Percentiles rank a stretch among this genome's conserved stretches.
These are phyloP conservation scores for Capillidium heterosporum DNA, from an alignment of 371 early-diverging fungal species.

Conservation along the genomic window DNA sequence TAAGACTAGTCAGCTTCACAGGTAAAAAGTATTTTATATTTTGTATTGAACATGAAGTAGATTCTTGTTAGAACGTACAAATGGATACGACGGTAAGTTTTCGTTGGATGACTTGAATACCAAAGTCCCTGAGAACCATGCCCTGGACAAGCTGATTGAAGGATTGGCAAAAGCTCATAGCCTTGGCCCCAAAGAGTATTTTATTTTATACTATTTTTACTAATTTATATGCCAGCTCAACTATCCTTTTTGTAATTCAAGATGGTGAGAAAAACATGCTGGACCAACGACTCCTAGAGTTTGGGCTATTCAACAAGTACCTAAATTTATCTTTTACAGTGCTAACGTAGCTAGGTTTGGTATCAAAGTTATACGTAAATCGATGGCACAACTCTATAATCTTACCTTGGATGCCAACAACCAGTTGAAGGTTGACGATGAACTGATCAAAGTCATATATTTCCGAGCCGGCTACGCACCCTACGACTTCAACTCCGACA, in stretches of 20 bases:
- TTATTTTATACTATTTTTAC: conserved; percentile 8
- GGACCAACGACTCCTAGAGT: conserved; percentile 89
- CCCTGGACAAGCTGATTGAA: conserved; percentile 46
- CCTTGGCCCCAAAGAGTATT: conserved; percentile 53
- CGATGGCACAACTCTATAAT: conserved; percentile 39
- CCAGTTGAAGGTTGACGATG: conserved; percentile 27
- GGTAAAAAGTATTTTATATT: conserved; percentile 18
- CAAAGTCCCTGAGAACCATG: conserved; percentile 50
- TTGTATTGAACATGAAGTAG: conserved; percentile 13
- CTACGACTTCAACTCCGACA: conserved; percentile 51
- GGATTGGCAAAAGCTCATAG: conserved; percentile 69
- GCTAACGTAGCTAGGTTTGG: conserved; percentile 25
- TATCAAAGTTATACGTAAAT: conserved; percentile 36
- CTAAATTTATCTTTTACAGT: not conserved
- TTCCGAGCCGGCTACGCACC: conserved; percentile 88
- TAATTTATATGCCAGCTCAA: conserved; percentile 30
- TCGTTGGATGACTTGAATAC: conserved; percentile 2
- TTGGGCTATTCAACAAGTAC: conserved; percentile 52
- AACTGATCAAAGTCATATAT: conserved; percentile 77
- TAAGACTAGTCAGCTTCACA: conserved; percentile 55
- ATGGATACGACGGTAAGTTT: not conserved
- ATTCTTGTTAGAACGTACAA: conserved; percentile 22
- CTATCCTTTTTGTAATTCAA: conserved; percentile 77
- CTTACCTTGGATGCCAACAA: conserved; percentile 30
- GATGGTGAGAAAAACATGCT: conserved; percentile 84